Base-by-base conservation (phyloP, 371 early-diverging fungal species). In the Actinomucor elegans region DNA sequence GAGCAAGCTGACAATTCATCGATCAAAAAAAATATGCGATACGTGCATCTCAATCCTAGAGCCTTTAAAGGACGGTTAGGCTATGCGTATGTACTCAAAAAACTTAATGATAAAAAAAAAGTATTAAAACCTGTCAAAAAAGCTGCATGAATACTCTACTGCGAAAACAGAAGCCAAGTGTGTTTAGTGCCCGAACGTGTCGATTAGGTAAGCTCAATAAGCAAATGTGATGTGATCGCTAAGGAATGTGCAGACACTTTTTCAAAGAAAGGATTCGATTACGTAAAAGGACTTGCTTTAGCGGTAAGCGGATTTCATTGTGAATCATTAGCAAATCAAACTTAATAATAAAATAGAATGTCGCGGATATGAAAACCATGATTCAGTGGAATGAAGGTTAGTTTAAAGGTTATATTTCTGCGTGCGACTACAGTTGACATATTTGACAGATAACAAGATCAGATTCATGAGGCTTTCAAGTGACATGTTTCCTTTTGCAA, bases 341-440 rank as follows among this genome's bases (percentile, higher is more conserved):
- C 18, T 32, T 26, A 31, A n/a, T 5, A 18, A 31, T 20, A 32
- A 28, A 35, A 26, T 55, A 73, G 69, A 78, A 78, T 52, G 55
- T 72, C 14, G 52, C 52, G 5, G 79, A 78, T 43, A 34, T 76
- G 15, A 63, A 57, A 21, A 61, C 55, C 1, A 52, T 78, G 59
- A 59, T 78, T 21, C 69, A 78, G 52, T 78, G 77, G 77, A 78
- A 77, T 48, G 71, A 77, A 67, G 68, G 73, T 59, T 48, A 56
- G 20, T 17, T 9, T 15, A 7, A 11, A 17, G 4, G 34, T 35
- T 20, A 20, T 9, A 10, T 18, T 7, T 9, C 12, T 4, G 21
- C 18, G 7, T 1, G 23, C 14, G 7, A n/a, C 26, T 41, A 12
- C 12, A 2, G 12, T 5, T 4, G 5, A 12, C 4, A 41, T n/a